Evolutionary conservation across 2,329 filamentous ascomycete genomes (phyloP).

Genomic region (Clarireedia monteithiana): DNA sequence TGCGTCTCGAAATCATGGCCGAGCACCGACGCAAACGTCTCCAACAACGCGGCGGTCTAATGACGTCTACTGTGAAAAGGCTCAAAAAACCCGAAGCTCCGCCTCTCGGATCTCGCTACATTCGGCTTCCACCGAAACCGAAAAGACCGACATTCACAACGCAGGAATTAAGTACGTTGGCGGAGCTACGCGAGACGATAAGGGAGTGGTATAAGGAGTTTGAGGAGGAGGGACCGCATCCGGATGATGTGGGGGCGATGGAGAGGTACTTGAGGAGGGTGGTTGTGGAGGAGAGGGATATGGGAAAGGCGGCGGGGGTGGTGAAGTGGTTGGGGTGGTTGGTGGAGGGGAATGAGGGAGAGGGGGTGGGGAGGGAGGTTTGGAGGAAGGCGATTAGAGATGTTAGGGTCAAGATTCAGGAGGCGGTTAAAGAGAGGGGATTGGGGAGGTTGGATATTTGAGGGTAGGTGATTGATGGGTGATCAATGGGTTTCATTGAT

Average conservation of each 20-base stretch:
- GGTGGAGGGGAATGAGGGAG: constrained; percentile 37
- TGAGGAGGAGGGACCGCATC: constrained; percentile 65
- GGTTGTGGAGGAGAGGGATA: constrained; percentile 66
- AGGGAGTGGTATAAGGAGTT: constrained; percentile 71
- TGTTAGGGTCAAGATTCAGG: constrained; percentile 45
- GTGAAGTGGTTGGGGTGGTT: constrained; percentile 59
- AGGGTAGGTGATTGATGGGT: background rate
- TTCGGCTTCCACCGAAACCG: constrained; percentile 41
- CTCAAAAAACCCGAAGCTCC: constrained; percentile 15
- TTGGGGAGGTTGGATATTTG: constrained; percentile 46
- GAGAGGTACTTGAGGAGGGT: constrained; percentile 66
- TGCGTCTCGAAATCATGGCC: constrained; percentile 68
- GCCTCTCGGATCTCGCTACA: constrained; percentile 24
- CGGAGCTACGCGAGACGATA: constrained; percentile 67
- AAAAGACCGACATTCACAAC: constrained; percentile 55
- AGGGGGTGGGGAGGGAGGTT: constrained; percentile 25
- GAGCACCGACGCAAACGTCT: constrained; percentile 60
- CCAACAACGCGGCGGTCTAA: constrained; percentile 39
- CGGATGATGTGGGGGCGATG: constrained; percentile 68
- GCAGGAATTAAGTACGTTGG: constrained; percentile 42
- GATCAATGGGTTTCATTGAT: background rate
- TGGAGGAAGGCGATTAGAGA: constrained; percentile 41
- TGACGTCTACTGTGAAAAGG: constrained; percentile 18
- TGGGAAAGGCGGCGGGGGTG: constrained; percentile 64
- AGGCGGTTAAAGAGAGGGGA: constrained; percentile 48